Evolutionary conservation across 106 monocot species (phyloP).

Genomic region (Platanthera zijinensis): DNA sequence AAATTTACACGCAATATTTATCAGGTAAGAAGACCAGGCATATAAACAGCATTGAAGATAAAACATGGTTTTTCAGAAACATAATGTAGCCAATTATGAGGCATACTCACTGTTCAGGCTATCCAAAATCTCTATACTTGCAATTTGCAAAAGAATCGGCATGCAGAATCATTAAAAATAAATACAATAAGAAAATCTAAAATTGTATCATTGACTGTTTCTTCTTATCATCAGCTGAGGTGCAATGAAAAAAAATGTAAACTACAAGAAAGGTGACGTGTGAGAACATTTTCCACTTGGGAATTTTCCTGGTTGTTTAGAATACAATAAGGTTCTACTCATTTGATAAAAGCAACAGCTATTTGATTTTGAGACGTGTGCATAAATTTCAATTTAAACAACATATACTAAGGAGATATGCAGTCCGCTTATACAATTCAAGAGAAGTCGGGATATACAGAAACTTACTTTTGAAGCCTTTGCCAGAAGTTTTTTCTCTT

Average conservation of each 20-base stretch:
- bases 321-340: background rate
- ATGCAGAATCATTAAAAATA: background rate
- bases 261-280: background rate
- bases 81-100: background rate
- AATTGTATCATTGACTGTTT: background rate
- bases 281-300: background rate
- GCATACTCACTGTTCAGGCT: background rate
- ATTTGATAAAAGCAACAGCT: background rate
- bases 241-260: background rate
- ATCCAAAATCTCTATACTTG: background rate
- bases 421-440: background rate
- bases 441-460: background rate
- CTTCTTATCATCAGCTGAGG: background rate
- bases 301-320: background rate
- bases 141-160: background rate
- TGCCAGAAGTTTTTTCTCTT: constrained; percentile 69
- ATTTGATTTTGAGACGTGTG: background rate
- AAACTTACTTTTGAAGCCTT: constrained; percentile 61
- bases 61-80: background rate
- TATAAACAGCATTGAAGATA: no score
- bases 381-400: background rate
- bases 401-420: background rate
- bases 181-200: background rate
- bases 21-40: background rate
- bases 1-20: background rate